Percentiles rank a stretch among this genome's conserved stretches.
phyloP scores from a whole-genome alignment of 257 asterid species.

The Verbascum thapsus region DNA sequence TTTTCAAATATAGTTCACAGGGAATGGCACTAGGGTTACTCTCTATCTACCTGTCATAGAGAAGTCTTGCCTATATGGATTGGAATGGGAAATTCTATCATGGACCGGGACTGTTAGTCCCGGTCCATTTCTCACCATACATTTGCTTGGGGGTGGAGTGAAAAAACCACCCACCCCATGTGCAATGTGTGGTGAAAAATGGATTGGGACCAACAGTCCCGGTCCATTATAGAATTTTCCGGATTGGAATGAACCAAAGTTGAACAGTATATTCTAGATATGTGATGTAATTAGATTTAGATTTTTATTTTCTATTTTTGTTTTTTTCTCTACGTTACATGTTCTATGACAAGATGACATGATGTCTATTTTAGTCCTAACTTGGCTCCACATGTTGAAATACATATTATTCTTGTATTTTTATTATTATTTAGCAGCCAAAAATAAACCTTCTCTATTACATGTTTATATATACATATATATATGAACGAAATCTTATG shows the following conservation, averaged over 20 bases:
- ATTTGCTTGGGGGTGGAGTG: no score
- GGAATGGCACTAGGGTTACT: neutral
- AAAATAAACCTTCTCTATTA: neutral
- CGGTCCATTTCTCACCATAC: no score
- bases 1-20: neutral
- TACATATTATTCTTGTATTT: neutral
- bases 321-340: neutral
- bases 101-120: no score
- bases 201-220: no score
- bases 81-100: no score
- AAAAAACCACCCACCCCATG: no score
- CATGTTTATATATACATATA: neutral
- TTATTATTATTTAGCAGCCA: neutral
- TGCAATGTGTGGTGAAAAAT: no score
- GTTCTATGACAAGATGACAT: neutral
- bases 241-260: neutral
- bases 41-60: neutral
- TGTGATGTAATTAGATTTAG: neutral
- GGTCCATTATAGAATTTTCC: no score
- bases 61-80: neutral
- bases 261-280: conserved; percentile 5
- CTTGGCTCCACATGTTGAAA: neutral
- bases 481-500: neutral
- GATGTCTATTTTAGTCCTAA: neutral
- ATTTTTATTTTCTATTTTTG: neutral